Evolutionary conservation across 495 filamentous ascomycete genomes (phyloP).

Genomic region (Penicillium cinerascens): DNA sequence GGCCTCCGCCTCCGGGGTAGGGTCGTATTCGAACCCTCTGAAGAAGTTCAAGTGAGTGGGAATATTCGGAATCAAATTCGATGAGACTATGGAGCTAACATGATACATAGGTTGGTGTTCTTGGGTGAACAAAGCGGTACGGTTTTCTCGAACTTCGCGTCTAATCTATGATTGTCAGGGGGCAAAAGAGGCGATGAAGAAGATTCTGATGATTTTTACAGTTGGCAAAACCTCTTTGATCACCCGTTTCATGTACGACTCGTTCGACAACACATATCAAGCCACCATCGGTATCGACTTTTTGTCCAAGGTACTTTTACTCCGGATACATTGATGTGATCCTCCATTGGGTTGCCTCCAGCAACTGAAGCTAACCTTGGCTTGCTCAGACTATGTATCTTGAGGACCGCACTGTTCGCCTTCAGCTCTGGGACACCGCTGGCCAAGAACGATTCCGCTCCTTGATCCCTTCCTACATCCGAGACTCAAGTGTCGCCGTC

Average conservation of each 20-base stretch:
- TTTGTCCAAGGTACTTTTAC: constrained; percentile 75
- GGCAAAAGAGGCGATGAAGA: background rate
- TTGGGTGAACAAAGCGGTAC: constrained; percentile 96
- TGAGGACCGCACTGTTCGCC: constrained; percentile 93
- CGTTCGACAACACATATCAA: constrained; percentile 99
- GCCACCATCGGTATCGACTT: constrained; percentile 99
- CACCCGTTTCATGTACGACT: constrained; percentile 99
- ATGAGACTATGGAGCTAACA: constrained; percentile 13
- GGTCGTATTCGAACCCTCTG: constrained; percentile 96
- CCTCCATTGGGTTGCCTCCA: background rate
- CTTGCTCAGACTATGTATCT: constrained; percentile 89
- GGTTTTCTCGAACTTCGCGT: constrained; percentile 2
- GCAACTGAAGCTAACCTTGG: background rate
- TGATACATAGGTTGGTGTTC: constrained; percentile 74
- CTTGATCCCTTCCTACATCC: constrained; percentile 95
- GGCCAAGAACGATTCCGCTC: constrained; percentile 96
- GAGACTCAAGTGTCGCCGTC: constrained; percentile 93
- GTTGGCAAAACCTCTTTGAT: constrained; percentile 98
- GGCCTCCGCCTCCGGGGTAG: constrained; percentile 59
- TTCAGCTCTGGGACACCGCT: constrained; percentile 98
- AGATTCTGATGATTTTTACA: constrained; percentile 34
- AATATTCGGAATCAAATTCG: background rate
- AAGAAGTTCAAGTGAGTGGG: constrained; percentile 96
- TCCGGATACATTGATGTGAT: background rate
- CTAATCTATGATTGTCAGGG: background rate